These are phyloP conservation scores for Oryza glaberrima DNA, from an alignment of 176 grass and related monocot genomes.

Conservation along the genomic window DNA sequence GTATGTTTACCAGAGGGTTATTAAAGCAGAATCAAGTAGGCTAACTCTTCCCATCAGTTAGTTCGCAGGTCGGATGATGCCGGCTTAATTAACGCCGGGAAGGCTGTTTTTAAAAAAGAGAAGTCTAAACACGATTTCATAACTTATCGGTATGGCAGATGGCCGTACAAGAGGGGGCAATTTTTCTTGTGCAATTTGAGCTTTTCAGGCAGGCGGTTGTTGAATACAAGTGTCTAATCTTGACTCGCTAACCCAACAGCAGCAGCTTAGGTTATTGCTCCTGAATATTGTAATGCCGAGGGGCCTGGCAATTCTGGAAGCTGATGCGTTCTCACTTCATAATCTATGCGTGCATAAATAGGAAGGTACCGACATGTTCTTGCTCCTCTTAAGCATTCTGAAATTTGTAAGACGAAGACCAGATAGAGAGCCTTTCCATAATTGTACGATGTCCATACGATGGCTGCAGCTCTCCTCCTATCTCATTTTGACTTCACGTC, in stretches of 20 bases:
- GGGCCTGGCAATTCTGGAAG: background rate
- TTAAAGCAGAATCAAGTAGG: constrained; percentile 45
- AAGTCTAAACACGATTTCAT: background rate
- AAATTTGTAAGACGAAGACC: constrained; percentile 22
- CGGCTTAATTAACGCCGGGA: constrained; percentile 20
- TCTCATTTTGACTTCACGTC: constrained; percentile 10
- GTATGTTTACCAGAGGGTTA: background rate
- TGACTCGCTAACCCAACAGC: background rate
- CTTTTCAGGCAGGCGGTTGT: constrained; percentile 6
- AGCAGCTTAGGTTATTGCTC: background rate
- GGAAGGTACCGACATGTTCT: constrained; percentile 19
- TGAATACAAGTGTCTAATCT: background rate
- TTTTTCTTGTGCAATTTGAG: background rate
- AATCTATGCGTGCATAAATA: background rate
- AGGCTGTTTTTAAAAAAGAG: constrained; percentile 15
- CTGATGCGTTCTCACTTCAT: constrained; percentile 9
- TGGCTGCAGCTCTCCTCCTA: background rate
- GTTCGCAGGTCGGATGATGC: constrained; percentile 7
- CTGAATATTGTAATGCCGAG: background rate
- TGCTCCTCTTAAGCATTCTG: background rate
- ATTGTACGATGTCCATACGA: constrained; percentile 28
- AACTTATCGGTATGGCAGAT: background rate
- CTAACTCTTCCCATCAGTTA: constrained; percentile 36
- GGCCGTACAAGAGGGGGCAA: background rate
- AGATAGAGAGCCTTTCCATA: constrained; percentile 27